Evolutionary conservation across 768 basidiomycete species (phyloP), one percentile per base, ranked within the genome.

Genomic region (Xerocomellus intermedius): DNA sequence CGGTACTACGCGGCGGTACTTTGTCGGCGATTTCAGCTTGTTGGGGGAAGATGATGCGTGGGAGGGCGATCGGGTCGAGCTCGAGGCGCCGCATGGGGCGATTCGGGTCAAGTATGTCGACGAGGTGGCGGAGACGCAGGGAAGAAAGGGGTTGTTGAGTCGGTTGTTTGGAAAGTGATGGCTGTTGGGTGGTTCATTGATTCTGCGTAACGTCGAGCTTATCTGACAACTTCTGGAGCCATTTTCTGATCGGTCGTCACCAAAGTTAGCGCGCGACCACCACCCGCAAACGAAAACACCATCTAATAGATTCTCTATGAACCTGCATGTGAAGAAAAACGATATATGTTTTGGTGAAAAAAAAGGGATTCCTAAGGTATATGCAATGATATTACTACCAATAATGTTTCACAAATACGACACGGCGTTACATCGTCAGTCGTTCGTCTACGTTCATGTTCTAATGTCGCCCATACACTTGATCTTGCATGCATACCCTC

Each of bases 1-100:
- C 1, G 59, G 45, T 3, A 8, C n/a, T 16, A 33, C 42, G 7
- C 59, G 52, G 33, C 54, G 61, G 36, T 69, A 57, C 46, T 72
- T 69, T 54, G 24, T 69, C 21, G 68, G 70, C 2, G 55, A 70
- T 45, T 61, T 70, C 14, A 3, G 22, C 4, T 12, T 19, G 16
- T n/a, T 72, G 7, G 55, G 56, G 5, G 60, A 58, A 5, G 55
- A 22, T 5, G 50, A 35, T 6, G 26, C 5, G 4, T 70, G 70
- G 70, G 36, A 38, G 3, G 70, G 68, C 0, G 59, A 65, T 22
- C 51, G 56, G 17, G 32, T 70, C 4, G 57, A 55, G 26, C 10
- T 65, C 10, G 59, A 65, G 8, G 22, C 56, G 3, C 10, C 10
- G 6, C 55, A 68, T 42, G 70, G 66, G 5, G 58, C 33, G 6